These are phyloP conservation scores for Cladorrhinum sp. DNA, from an alignment of 2,329 filamentous ascomycete species.

Conservation along the genomic window DNA sequence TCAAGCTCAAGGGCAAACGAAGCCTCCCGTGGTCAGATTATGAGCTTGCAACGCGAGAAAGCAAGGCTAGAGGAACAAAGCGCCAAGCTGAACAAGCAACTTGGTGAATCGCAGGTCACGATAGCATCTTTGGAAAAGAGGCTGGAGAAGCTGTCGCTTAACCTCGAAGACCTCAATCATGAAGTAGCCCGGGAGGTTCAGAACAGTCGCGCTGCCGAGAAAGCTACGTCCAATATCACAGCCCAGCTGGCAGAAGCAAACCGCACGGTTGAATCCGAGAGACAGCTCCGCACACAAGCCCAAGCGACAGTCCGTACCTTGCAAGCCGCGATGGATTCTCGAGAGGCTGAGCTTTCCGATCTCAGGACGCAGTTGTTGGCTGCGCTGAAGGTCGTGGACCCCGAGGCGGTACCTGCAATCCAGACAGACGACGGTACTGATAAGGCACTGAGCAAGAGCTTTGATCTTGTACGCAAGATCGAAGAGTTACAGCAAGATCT, in stretches of 20 bases:
- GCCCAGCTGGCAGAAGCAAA: constrained; percentile 87
- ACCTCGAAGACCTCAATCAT: constrained; percentile 87
- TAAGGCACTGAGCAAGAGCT: constrained; percentile 69
- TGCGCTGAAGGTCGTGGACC: constrained; percentile 84
- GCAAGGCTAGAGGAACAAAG: constrained; percentile 78
- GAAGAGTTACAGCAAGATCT: constrained; percentile 87
- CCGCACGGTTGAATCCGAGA: constrained; percentile 84
- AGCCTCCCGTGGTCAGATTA: constrained; percentile 72
- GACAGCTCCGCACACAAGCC: constrained; percentile 78
- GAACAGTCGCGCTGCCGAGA: constrained; percentile 84
- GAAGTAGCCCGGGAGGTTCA: constrained; percentile 89
- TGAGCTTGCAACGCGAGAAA: constrained; percentile 79
- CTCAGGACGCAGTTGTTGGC: constrained; percentile 76
- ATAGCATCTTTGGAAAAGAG: constrained; percentile 88
- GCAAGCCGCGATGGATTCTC: constrained; percentile 73
- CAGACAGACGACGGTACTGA: constrained; percentile 58
- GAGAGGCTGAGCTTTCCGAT: constrained; percentile 77
- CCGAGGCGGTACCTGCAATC: constrained; percentile 63
- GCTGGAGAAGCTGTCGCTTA: constrained; percentile 86
- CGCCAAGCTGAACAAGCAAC: constrained; percentile 73
- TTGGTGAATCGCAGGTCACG: constrained; percentile 79
- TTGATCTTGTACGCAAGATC: constrained; percentile 81
- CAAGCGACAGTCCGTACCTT: constrained; percentile 81
- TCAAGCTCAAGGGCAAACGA: constrained; percentile 84
- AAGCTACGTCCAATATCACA: constrained; percentile 73